Evolutionary conservation across 2,329 filamentous ascomycete genomes (phyloP).

Genomic region (Colletotrichum somersetense): DNA sequence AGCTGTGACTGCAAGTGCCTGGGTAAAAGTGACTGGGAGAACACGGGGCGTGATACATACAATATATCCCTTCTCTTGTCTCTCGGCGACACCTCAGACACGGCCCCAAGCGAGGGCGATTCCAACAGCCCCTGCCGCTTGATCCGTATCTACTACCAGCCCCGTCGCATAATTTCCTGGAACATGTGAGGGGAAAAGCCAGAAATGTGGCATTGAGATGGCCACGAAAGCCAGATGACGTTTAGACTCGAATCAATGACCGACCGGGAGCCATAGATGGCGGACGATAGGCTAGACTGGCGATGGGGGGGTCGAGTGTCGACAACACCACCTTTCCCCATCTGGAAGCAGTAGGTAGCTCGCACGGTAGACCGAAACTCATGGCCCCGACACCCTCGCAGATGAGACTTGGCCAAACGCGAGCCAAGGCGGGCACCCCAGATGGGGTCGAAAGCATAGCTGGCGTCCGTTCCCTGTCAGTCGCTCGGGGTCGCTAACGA

Average conservation of each 20-base stretch:
- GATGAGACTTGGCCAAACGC: constrained; percentile 19
- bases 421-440: constrained; percentile 15
- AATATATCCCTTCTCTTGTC: constrained; percentile 36
- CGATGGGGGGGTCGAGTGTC: constrained; percentile 1
- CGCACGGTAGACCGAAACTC: constrained; percentile 1
- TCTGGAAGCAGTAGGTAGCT: neutral
- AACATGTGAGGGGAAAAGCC: neutral
- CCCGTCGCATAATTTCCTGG: constrained; percentile 18
- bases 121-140: constrained; percentile 27
- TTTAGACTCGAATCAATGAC: constrained; percentile 28
- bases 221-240: constrained; percentile 32
- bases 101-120: constrained; percentile 3
- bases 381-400: constrained; percentile 12
- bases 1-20: neutral
- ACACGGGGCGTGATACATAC: neutral
- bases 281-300: constrained; percentile 3
- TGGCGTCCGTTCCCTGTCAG: constrained; percentile 9
- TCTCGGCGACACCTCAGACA: constrained; percentile 1
- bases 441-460: constrained; percentile 12
- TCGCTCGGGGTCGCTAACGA: neutral
- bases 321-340: constrained; percentile 16
- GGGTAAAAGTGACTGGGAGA: accelerated
- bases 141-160: constrained; percentile 27
- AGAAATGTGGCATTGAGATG: constrained; percentile 11
- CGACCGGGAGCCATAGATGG: neutral